Evolutionary conservation across 257 asterid genomes (phyloP).

Genomic region (Capsicum rhomboideum): DNA sequence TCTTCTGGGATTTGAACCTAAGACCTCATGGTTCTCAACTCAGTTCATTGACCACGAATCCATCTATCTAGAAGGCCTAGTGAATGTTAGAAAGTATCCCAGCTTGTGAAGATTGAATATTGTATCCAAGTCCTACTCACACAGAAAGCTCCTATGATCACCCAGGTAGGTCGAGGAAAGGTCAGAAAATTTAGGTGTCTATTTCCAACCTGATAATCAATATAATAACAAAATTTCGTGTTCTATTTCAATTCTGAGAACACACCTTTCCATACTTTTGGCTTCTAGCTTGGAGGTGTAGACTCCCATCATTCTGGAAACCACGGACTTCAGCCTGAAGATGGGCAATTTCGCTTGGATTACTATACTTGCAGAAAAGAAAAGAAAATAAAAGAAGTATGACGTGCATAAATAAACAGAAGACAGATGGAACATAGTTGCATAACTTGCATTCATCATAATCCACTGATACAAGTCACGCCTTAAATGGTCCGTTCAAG

Average conservation of each 20-base stretch:
- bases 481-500: neutral
- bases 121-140: neutral
- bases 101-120: neutral
- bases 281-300: slow-evolving; percentile 90
- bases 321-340: slow-evolving; percentile 92
- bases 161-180: too few species aligned
- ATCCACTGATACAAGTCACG: neutral
- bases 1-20: too few species aligned
- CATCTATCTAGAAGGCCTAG: neutral
- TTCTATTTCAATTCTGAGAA: neutral
- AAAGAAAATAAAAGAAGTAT: neutral
- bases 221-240: neutral
- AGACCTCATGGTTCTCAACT: too few species aligned
- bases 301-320: slow-evolving; percentile 84
- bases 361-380: neutral
- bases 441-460: neutral
- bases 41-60: neutral
- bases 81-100: neutral
- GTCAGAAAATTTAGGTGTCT: neutral
- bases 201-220: neutral
- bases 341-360: neutral
- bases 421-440: neutral
- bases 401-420: neutral
- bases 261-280: slow-evolving; percentile 94
- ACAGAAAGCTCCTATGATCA: neutral